Evolutionary conservation across 2,329 filamentous ascomycete genomes (phyloP).

Genomic region (Alternaria postmessia): DNA sequence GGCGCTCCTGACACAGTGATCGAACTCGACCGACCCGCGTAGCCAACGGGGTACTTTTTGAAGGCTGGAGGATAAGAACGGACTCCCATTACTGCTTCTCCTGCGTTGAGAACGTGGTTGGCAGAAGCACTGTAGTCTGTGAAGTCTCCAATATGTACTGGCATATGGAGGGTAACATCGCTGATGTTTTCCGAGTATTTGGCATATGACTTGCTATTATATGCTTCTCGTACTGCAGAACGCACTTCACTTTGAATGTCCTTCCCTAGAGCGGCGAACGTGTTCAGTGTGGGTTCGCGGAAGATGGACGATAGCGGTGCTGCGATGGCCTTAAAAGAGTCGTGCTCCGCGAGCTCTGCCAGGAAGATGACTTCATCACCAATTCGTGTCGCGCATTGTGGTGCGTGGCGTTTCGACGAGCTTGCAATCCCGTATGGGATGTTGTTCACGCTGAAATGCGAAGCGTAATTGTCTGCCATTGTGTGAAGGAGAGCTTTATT

Average conservation of each 20-base stretch:
- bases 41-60: constrained; percentile 56
- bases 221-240: constrained; percentile 49
- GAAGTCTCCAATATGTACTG: constrained; percentile 64
- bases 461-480: constrained; percentile 34
- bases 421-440: constrained; percentile 45
- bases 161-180: constrained; percentile 61
- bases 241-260: constrained; percentile 52
- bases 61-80: constrained; percentile 38
- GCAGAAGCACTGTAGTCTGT: constrained; percentile 65
- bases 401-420: constrained; percentile 33
- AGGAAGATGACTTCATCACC: constrained; percentile 63
- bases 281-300: constrained; percentile 54
- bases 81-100: constrained; percentile 42
- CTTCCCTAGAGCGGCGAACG: constrained; percentile 58
- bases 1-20: constrained; percentile 60
- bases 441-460: constrained; percentile 44
- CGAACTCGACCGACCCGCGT: constrained; percentile 62
- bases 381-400: constrained; percentile 61
- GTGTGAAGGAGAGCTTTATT: not conserved
- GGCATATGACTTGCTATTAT: constrained; percentile 31
- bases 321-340: constrained; percentile 36
- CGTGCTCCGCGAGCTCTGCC: constrained; percentile 49
- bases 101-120: constrained; percentile 63
- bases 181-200: constrained; percentile 43
- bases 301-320: constrained; percentile 38